Base-by-base conservation (phyloP, 129 eudicot genomes). In the Smallanthus sonchifolius region DNA sequence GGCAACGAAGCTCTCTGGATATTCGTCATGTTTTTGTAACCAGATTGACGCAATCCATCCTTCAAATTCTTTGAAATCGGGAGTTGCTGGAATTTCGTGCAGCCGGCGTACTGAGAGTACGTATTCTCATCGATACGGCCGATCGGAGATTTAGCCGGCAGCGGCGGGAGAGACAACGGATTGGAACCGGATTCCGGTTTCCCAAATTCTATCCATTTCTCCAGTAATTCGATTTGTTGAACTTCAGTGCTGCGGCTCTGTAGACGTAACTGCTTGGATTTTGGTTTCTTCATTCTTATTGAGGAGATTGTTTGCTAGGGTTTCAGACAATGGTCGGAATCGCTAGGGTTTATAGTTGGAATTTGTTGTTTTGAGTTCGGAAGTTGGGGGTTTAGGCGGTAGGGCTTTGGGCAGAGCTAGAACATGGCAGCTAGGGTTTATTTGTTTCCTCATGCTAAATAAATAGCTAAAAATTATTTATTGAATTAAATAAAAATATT, bases 1-100 rank as follows among this genome's bases (percentile, higher is more conserved):
- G 99, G 99, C 82, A 95, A 76, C 4, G 97, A 83, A 67, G 99
- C 99, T 76, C 92, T 82, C 78, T 95, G 99, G 39, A 95, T 88
- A 4, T 79, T 92, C 20, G 97, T 91, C 99, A 91, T 88, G 17
- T 77, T 75, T 2, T 70, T 67, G 68, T 30, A 95, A 52, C 87
- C 84, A 10, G 84, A 69, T 10, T 70, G 83, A 0, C 79, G 63
- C 65, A 95, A 77, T 37, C 96, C 97, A 54, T 95, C 90, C 66
- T 91, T 95, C 3, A 91, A 85, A 45, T 84, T 87, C 87, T 91
- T 82, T 1, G 99, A 95, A 16, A 95, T 7, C 0, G 99, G 99
- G 64, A 95, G 38, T 35, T 95, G 96, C 73, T 73, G 64, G 77
- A 95, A 95, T 35, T 82, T 85, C 17, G 78, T 77, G 52, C 83